Base-by-base conservation (phyloP, 1,284 basidiomycete genomes). In the Cerioporus squamosus region DNA sequence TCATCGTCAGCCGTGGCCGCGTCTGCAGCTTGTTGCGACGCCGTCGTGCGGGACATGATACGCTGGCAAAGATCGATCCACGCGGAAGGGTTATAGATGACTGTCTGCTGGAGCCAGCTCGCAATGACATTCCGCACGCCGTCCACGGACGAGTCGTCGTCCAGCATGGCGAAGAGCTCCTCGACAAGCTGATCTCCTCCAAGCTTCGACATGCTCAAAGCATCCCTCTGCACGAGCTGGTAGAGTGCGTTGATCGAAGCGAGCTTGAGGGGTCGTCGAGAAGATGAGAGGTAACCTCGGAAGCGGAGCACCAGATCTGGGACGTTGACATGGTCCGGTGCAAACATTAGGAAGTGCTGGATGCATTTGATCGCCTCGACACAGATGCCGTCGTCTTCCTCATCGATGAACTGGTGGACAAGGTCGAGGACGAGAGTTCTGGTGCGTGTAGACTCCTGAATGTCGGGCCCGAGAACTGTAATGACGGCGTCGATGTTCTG, bases 61-160 rank as follows among this genome's bases (percentile, higher is more conserved):
- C 95, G 82, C 73, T 98, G 95, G 70, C 97, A 99, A 1, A 99
- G 80, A 70, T 97, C 95, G 61, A 99, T 97, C 97, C 97, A 99
- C 1, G 95, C 96, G 0, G 91, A 94, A 0, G 97, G 96, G 61
- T 96, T 94, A 53, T 93, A 85, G 20, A 93, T 84, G 0, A 95
- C 95, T 0, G 97, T 99, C 73, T 98, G 96, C 62, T 91, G 86
- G 10, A 99, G 80, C 97, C 97, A 99, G 65, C 90, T 94, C n/a
- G 85, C 81, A 66, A 99, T 97, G 48, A 98, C 94, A 64, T 94
- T 91, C 44, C 92, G 82, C 26, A 99, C 94, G 2, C 97, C 97
- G 62, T 96, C 93, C n/a, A 98, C 91, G 2, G 88, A 92, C 0
- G 95, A 91, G 71, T 97, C 95, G 65, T 91, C 93, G 70, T 99